Evolutionary conservation across 257 asterid species (phyloP).

Genomic region (Salvia rosmarinus): DNA sequence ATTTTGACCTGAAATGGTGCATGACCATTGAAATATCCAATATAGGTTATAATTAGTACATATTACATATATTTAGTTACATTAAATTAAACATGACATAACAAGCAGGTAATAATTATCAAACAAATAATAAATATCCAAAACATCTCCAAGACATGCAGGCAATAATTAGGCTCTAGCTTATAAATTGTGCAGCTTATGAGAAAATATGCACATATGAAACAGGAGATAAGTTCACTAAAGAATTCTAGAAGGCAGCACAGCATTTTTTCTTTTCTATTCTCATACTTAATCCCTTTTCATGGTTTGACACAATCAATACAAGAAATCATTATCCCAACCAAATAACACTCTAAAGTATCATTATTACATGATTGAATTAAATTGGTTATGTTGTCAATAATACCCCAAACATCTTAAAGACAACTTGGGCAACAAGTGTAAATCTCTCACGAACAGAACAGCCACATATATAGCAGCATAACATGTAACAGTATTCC

Average conservation of each 20-base stretch:
- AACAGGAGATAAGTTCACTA: neutral
- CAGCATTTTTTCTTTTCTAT: neutral
- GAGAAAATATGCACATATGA: neutral
- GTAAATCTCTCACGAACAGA: neutral
- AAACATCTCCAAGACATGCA: constrained; percentile 14
- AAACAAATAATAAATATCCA: neutral
- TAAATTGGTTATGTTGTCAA: neutral
- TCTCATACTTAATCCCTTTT: neutral
- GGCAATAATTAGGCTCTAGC: neutral
- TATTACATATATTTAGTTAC: neutral
- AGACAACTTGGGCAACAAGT: neutral
- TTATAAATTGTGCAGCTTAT: neutral
- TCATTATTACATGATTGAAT: neutral
- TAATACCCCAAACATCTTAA: neutral
- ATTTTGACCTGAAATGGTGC: neutral
- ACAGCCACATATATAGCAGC: neutral
- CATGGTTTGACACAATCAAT: constrained; percentile 4
- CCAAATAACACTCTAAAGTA: constrained; percentile 3
- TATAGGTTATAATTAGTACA: neutral
- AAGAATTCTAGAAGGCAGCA: neutral
- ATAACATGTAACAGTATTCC: neutral
- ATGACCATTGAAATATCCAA: neutral
- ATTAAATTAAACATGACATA: neutral
- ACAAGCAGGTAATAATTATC: neutral
- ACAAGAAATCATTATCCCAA: constrained; percentile 10